Evolutionary conservation across 108 stramenopile genomes (phyloP), one percentile per base, ranked within the genome.

Genomic region (Nannochloropsis gaditana): DNA sequence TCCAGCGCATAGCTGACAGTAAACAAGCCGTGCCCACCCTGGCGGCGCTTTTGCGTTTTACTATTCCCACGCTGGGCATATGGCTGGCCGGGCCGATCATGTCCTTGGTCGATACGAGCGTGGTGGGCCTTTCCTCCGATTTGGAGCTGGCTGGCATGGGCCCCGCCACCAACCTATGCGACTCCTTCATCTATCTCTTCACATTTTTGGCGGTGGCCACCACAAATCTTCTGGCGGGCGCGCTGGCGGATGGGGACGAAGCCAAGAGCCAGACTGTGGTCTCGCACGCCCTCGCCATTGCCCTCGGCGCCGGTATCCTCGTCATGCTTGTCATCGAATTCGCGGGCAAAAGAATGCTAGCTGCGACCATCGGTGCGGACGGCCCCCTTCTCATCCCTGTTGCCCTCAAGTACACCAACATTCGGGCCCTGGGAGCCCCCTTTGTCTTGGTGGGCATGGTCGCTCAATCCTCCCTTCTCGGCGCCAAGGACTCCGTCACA

Each of bases 21-120:
- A 31, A 31, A 31, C 5, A 73, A 73, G 6, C 59, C 80, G 80
- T 41, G 80, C 83, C 83, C 73, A 42, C 44, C 83, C 11, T 79
- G 73, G 59, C 31, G 41, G 79, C 45, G 41, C n/a, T 90, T 81
- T 84, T 90, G 10, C 45, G 84, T 41, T 90, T 90, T 44, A 87
- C 83, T 11, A n/a, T 90, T 31, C 90, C 90, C 11, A 90, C 90
- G 21, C 44, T 90, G 45, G 90, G 90, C n/a, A 90, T 90, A 85
- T 96, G 95, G 95, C 85, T 97, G 2, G 92, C 93, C 21, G 94
- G 95, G 85, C 96, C 97, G 2, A 90, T 98, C 3, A 90, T 98
- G 45, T 93, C 93, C 84, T 92, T 98, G 43, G 94, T 98, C 31
- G 97, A 98, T 86, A 95, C 96, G 17, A 92, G 95, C 31, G 92